A percentile compares a stretch with the other conserved stretches of the same genome.
phyloP scores from a whole-genome alignment of 768 basidiomycete species.

The Boletellus emodensis region DNA sequence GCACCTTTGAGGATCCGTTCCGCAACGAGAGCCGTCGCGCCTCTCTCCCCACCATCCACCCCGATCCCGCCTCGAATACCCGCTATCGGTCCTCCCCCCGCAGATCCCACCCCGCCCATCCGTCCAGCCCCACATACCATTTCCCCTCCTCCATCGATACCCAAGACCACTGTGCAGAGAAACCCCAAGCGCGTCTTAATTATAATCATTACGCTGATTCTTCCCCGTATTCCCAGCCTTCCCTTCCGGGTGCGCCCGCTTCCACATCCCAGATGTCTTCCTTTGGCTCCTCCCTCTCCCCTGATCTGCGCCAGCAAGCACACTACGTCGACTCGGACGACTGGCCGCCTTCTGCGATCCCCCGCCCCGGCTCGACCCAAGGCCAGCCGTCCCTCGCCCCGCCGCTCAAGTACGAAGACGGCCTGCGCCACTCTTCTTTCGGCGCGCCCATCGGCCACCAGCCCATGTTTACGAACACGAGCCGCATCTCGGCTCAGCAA shows the following conservation, averaged over 20 bases:
- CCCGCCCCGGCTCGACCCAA: slow-evolving; percentile 66
- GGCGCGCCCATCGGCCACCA: slow-evolving; percentile 53
- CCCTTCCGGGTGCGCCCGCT: slow-evolving; percentile 50
- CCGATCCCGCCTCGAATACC: slow-evolving; percentile 38
- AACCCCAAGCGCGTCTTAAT: slow-evolving; percentile 32
- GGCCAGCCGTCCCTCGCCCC: slow-evolving; percentile 49
- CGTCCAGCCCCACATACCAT: slow-evolving; percentile 44
- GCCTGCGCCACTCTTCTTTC: slow-evolving; percentile 65
- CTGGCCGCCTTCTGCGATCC: slow-evolving; percentile 60
- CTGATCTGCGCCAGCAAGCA: slow-evolving; percentile 44
- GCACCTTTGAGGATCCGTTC: slow-evolving; percentile 59
- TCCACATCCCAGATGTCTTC: slow-evolving; percentile 49
- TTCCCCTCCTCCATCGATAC: slow-evolving; percentile 48
- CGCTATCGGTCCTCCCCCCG: slow-evolving; percentile 51
- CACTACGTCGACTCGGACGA: slow-evolving; percentile 45
- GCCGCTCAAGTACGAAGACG: slow-evolving; percentile 67
- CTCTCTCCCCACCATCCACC: slow-evolving; percentile 58
- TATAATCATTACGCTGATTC: slow-evolving; percentile 39
- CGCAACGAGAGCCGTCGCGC: slow-evolving; percentile 54
- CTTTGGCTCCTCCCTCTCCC: slow-evolving; percentile 45
- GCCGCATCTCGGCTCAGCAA: slow-evolving; percentile 69
- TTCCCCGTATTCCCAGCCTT: slow-evolving; percentile 46
- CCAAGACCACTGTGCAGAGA: slow-evolving; percentile 39
- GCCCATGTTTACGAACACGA: slow-evolving; percentile 62
- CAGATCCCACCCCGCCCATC: slow-evolving; percentile 43